Conservation (phyloP, 805 yeast species). For the Kurtzmaniella fragi region DNA sequence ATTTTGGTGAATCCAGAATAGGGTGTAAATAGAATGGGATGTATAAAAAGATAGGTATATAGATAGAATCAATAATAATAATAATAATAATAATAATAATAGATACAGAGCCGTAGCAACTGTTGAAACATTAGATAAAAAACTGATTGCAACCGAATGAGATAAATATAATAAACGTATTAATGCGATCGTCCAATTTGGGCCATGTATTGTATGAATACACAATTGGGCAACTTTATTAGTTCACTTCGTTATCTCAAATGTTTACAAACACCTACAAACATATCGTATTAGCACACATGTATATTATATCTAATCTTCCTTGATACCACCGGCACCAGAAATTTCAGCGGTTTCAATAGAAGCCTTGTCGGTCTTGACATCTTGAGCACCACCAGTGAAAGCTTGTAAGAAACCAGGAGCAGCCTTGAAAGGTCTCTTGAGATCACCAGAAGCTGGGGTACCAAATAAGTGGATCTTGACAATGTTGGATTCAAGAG, state of each 20-base stretch:
- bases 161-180: no score
- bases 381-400: slow-evolving; percentile 54
- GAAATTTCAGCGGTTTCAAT: slow-evolving; percentile 79
- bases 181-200: no score
- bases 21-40: no score
- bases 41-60: no score
- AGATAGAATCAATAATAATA: neutral
- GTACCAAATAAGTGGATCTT: slow-evolving; percentile 83
- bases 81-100: neutral
- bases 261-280: no score
- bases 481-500: slow-evolving; percentile 84
- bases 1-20: slow-evolving; percentile 21
- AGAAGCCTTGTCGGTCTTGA: slow-evolving; percentile 82
- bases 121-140: no score
- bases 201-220: no score
- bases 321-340: slow-evolving; percentile 86
- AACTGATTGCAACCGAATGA: no score
- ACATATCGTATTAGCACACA: neutral
- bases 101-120: no score
- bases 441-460: slow-evolving; percentile 82
- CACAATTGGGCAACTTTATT: no score
- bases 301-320: slow-evolving; percentile 46
- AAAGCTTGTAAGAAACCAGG: slow-evolving; percentile 49
- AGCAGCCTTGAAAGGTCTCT: slow-evolving; percentile 93
- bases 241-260: no score